phyloP scores from a whole-genome alignment of 176 grass and related monocot genomes.

The Oropetium thomaeum region DNA sequence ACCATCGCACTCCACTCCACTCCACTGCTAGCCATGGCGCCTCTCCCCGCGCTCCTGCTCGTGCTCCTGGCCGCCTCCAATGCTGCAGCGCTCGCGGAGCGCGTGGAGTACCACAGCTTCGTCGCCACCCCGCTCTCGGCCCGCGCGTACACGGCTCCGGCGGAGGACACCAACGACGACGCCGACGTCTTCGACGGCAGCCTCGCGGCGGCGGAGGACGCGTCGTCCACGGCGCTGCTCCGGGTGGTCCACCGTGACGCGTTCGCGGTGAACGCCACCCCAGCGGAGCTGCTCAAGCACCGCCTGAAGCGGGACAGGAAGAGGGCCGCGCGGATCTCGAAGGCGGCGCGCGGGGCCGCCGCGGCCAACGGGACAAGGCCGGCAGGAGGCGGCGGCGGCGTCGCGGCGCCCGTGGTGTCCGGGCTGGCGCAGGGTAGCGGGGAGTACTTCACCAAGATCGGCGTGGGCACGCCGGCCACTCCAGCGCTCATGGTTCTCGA shows the following conservation, averaged over 20 bases:
- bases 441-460: constrained; percentile 91
- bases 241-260: constrained; percentile 51
- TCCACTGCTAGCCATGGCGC: constrained; percentile 5
- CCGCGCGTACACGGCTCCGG: neutral
- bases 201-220: neutral
- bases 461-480: constrained; percentile 70
- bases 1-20: neutral
- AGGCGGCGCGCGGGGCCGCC: neutral
- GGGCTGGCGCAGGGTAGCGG: constrained; percentile 87
- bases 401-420: constrained; percentile 63
- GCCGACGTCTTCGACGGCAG: constrained; percentile 4
- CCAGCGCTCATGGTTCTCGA: constrained; percentile 81
- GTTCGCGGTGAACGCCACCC: constrained; percentile 34
- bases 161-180: neutral
- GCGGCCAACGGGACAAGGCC: constrained; percentile 18
- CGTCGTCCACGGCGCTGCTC: constrained; percentile 16
- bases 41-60: constrained; percentile 29
- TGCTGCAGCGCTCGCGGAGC: neutral
- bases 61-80: constrained; percentile 24
- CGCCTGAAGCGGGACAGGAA: constrained; percentile 39
- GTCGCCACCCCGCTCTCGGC: constrained; percentile 44
- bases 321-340: constrained; percentile 23
- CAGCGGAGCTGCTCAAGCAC: constrained; percentile 45
- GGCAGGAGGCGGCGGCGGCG: neutral
- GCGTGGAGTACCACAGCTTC: constrained; percentile 31